A percentile compares a stretch with the other conserved stretches of the same genome.
phyloP scores from a whole-genome alignment of 1,139 yeast species.

The Hyphopichia wangnamkhiaoensis region DNA sequence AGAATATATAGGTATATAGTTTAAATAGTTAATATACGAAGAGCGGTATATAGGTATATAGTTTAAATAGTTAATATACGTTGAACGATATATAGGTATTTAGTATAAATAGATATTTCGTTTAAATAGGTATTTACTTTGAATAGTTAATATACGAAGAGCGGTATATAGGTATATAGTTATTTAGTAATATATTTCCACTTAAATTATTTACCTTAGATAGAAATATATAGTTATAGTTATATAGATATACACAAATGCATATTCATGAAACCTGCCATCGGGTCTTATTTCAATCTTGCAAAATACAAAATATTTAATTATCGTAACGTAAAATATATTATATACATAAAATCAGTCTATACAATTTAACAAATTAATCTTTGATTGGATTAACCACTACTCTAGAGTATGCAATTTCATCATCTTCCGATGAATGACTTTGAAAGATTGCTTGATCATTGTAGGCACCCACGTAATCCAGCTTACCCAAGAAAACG shows the following conservation, averaged over 20 bases:
- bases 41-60: not conserved
- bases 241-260: too few species aligned
- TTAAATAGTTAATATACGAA: not conserved
- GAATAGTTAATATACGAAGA: not conserved
- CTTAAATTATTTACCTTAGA: too few species aligned
- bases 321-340: too few species aligned
- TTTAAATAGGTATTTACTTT: not conserved
- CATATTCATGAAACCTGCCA: too few species aligned
- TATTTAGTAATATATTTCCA: too few species aligned
- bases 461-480: slow-evolving; percentile 8
- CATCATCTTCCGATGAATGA: slow-evolving; percentile 1
- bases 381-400: slow-evolving; percentile 1
- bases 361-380: not conserved
- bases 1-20: not conserved
- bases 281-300: too few species aligned
- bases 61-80: not conserved
- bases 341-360: too few species aligned
- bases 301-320: too few species aligned
- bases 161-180: not conserved
- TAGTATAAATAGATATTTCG: too few species aligned
- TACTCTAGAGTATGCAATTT: slow-evolving; percentile 4
- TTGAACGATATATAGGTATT: too few species aligned
- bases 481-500: slow-evolving; percentile 61
- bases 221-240: too few species aligned
- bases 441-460: slow-evolving; percentile 2